These are phyloP conservation scores for Priceomyces medius DNA, from an alignment of 805 yeast genomes.

Conservation along the genomic window DNA sequence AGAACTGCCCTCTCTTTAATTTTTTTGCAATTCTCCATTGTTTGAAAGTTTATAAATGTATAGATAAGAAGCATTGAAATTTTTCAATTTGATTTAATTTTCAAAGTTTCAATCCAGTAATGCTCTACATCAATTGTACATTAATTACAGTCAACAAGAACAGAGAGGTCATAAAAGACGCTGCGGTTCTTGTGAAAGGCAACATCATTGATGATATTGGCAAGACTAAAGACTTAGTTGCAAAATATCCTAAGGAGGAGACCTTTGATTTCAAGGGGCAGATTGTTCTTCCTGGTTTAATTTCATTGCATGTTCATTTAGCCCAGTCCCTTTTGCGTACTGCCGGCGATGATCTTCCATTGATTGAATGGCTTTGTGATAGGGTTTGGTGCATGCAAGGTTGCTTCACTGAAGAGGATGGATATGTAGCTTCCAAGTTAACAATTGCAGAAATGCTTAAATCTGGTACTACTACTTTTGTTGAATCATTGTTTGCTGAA, in stretches of 20 bases:
- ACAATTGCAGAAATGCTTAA: constrained; percentile 10
- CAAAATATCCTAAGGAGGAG: constrained; percentile 4
- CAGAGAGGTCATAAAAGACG: constrained; percentile 6
- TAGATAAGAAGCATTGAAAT: no score
- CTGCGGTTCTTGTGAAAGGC: constrained; percentile 4
- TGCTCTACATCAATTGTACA: constrained; percentile 7
- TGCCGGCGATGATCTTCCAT: constrained; percentile 9
- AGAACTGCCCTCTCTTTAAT: no score
- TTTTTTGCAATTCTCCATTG: no score
- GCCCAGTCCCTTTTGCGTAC: constrained; percentile 10
- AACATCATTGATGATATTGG: constrained; percentile 5
- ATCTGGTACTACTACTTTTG: constrained; percentile 9
- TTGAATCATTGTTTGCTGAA: constrained; percentile 10
- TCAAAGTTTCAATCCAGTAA: no score
- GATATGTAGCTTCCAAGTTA: constrained; percentile 10
- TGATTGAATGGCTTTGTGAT: constrained; percentile 11
- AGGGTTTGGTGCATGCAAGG: constrained; percentile 12
- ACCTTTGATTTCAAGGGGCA: constrained; percentile 2
- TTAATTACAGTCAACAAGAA: constrained; percentile 6
- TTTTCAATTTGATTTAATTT: no score
- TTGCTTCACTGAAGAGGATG: constrained; percentile 10
- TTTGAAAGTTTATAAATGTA: no score
- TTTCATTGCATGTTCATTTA: constrained; percentile 10
- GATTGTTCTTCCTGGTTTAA: constrained; percentile 7
- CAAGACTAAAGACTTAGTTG: constrained; percentile 3